Percentiles rank a stretch among this genome's conserved stretches.
Evolutionary conservation across 148 eudicot species (phyloP).

Genomic region (Amaranthus hypochondriacus): DNA sequence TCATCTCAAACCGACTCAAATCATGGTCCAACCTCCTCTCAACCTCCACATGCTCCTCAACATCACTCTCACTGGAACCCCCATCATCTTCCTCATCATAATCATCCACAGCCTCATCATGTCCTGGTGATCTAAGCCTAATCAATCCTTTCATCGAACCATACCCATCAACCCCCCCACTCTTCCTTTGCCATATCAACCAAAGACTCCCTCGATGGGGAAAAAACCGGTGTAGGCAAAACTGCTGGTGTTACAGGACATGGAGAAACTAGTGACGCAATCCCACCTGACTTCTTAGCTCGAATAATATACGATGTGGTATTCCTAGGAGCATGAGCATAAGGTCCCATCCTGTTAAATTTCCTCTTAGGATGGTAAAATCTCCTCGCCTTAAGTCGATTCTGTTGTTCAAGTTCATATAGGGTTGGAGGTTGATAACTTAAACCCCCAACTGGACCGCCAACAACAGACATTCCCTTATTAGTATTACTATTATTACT

Average conservation of each 20-base stretch:
- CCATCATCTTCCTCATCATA: constrained; percentile 75
- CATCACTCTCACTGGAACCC: constrained; percentile 87
- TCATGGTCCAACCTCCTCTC: constrained; percentile 96
- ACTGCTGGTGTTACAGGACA: constrained; percentile 86
- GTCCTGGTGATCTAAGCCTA: constrained; percentile 72
- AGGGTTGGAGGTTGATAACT: constrained; percentile 59
- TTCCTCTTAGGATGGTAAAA: constrained; percentile 60
- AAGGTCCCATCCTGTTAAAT: constrained; percentile 66
- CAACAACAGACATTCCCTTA: constrained; percentile 23
- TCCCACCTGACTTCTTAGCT: constrained; percentile 91
- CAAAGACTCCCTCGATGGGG: constrained; percentile 79
- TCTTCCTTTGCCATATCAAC: constrained; percentile 98
- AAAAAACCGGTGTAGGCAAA: constrained; percentile 81
- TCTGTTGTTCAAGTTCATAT: constrained; percentile 70
- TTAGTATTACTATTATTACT: constrained; percentile 2
- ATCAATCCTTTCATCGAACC: constrained; percentile 96
- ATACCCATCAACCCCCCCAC: constrained; percentile 99
- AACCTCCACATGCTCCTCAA: constrained; percentile 95
- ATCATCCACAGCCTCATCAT: constrained; percentile 55
- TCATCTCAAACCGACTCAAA: constrained; percentile 91
- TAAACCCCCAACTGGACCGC: constrained; percentile 31
- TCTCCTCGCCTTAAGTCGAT: constrained; percentile 63
- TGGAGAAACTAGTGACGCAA: constrained; percentile 73
- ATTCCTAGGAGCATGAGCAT: constrained; percentile 79
- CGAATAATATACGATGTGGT: constrained; percentile 78